Evolutionary conservation across 768 basidiomycete species (phyloP), one percentile per base, ranked within the genome.

Genomic region (Podaxis pistillaris): DNA sequence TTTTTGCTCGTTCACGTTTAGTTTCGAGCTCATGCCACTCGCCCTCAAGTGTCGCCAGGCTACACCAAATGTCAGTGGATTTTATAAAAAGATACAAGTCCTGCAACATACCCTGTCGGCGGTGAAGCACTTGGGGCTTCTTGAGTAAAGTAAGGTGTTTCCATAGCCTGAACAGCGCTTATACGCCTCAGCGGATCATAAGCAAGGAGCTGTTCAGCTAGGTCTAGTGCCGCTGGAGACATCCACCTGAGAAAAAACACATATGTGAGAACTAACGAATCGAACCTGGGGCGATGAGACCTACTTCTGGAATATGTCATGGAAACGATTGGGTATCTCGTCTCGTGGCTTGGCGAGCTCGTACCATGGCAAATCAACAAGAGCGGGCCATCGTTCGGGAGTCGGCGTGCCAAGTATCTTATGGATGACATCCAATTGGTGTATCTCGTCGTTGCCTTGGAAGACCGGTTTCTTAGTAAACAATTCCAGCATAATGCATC

Each of bases 1-100:
- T 90, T 77, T 87, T 91, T 62, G 90, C 89, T 44, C 93, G 84
- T 77, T 98, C 94, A 61, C 88, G 83, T 74, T 98, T 99, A 12
- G 93, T 92, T 73, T 98, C 96, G 65, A 96, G 81, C 74, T 99
- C 97, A 74, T 99, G 97, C 93, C 96, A 98, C 73, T 98, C 97
- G 50, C 97, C 96, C 71, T 93, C 87, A 46, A 97, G 75, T 12
- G 83, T 83, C 12, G 89, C 83, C 62, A 98, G 76, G 57, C 95
- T 96, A 65, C 53, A 50, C 30, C 11, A 59, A 37, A 68, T 64
- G 53, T 22, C 19, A 36, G 53, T 44, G 38, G 36, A 46, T 12
- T 19, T 28, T 56, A 30, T 62, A 51, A 46, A 65, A 46, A 69
- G 51, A 47, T 17, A 11, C 58, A n/a, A 52, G 26, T 19, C 9